These are phyloP conservation scores for Tuber borchii DNA, from an alignment of 495 filamentous ascomycete genomes.

Conservation along the genomic window DNA sequence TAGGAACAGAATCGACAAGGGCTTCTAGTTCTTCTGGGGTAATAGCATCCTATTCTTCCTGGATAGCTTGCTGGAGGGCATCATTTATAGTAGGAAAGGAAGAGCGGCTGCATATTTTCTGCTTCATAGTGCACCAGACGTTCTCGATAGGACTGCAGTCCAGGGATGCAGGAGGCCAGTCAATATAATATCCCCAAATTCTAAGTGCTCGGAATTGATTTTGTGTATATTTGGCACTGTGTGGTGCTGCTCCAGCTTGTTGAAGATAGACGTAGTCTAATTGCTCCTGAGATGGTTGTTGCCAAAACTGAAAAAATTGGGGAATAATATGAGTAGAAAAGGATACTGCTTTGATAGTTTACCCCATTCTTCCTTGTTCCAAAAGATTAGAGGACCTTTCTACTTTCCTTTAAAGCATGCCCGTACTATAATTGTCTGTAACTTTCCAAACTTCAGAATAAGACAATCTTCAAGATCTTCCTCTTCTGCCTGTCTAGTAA, in stretches of 20 bases:
- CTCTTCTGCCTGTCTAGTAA: not conserved
- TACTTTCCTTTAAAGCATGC: not conserved
- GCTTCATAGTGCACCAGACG: constrained; percentile 7
- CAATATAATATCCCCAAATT: not conserved
- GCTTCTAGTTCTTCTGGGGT: not conserved
- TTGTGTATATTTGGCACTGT: not conserved
- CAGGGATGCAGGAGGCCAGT: not conserved
- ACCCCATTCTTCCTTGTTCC: constrained; percentile 11
- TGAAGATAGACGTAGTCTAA: constrained; percentile 5
- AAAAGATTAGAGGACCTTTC: constrained; percentile 13
- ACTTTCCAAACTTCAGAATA: not conserved
- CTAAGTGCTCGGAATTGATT: not conserved
- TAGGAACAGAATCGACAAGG: not conserved
- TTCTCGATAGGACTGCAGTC: constrained; percentile 12
- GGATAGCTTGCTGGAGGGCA: not conserved
- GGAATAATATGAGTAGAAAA: constrained; percentile 12
- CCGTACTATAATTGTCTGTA: not conserved
- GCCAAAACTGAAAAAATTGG: constrained; percentile 1
- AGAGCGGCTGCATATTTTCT: not conserved
- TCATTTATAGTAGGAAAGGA: not conserved
- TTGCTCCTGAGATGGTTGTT: not conserved
- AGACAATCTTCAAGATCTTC: not conserved
- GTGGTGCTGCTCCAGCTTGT: not conserved
- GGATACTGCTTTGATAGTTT: not conserved
- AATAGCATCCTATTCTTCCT: constrained; percentile 6